phyloP scores from a whole-genome alignment of 192 early-diverging fungal species.

The Endogone sp. region DNA sequence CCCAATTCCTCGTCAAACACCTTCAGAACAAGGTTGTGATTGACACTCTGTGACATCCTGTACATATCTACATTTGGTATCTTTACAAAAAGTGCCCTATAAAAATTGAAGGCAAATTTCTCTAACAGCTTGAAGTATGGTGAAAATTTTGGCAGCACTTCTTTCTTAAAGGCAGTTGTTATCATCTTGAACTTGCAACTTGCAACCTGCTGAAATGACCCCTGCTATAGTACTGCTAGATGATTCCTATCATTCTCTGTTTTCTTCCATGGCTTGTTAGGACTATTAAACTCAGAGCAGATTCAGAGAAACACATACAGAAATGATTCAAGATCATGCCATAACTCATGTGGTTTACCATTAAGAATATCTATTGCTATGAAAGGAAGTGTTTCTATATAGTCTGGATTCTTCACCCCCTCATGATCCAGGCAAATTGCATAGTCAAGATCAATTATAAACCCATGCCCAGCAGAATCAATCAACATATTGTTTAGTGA shows the following conservation, averaged over 20 bases:
- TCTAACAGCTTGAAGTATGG: not conserved
- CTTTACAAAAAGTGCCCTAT: too few relatives aligned
- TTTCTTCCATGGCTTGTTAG: not conserved
- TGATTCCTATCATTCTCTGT: not conserved
- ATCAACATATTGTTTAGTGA: too few relatives aligned
- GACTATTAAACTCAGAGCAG: not conserved
- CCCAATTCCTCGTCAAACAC: too few relatives aligned
- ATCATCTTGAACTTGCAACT: not conserved
- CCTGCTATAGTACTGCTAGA: not conserved
- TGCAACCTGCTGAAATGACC: not conserved
- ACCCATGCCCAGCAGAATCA: too few relatives aligned
- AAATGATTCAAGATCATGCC: not conserved
- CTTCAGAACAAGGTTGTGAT: too few relatives aligned
- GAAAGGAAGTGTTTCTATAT: too few relatives aligned
- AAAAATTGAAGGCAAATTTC: too few relatives aligned
- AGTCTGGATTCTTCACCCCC: too few relatives aligned
- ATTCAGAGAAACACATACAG: not conserved
- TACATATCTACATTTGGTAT: too few relatives aligned
- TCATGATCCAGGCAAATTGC: too few relatives aligned
- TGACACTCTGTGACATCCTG: too few relatives aligned
- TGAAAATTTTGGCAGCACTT: not conserved
- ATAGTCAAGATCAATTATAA: too few relatives aligned
- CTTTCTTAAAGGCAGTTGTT: not conserved
- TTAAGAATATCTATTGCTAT: not conserved
- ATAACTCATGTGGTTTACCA: not conserved